Base-by-base conservation (phyloP, 2,329 filamentous ascomycete genomes). In the Xylariaceae sp. region DNA sequence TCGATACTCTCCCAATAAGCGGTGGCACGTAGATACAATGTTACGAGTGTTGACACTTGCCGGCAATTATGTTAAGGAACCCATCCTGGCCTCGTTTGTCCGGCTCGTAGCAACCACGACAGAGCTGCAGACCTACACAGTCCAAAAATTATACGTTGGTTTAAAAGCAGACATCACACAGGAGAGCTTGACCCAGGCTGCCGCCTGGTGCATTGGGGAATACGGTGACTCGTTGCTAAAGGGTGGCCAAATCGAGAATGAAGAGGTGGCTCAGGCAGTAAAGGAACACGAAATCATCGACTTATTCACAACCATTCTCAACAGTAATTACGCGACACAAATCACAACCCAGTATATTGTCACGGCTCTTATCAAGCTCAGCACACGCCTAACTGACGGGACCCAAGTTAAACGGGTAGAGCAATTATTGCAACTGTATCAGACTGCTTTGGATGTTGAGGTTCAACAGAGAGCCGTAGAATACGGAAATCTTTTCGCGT, bases 21-120 rank as follows among this genome's bases (percentile, higher is more conserved):
- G 94, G 68, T 99, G 94, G 94, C 94, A 99, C 69, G 87, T 97
- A 63, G 94, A 99, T 67, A 99, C 95, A 2, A 96, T 99, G 86
- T 78, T 99, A 50, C 84, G 95, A 19, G 91, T 99, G 21, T 74
- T 99, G 63, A 96, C 92, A 54, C 78, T 99, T 61, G 94, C 94
- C 49, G 94, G 94, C 44, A 96, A 95, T 72, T 96, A 94, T 66
- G 92, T 99, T 62, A 97, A 96, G 71, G 94, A 99, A 70, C 94
- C 95, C 64, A 99, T 99, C 56, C 74, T 99, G 54, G 96, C 94
- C 0, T 97, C 94, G 0, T 97, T 99, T 68, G 88, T 99, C 56
- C 88, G 95, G 46, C 82, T 99, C 2, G 92, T 99, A 60, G 94
- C 94, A 13, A 97, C 92, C 0, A 95, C 91, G 0, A 86, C 92